Conservation (phyloP, 2,329 filamentous ascomycete species). For the Seiridium cupressi region DNA sequence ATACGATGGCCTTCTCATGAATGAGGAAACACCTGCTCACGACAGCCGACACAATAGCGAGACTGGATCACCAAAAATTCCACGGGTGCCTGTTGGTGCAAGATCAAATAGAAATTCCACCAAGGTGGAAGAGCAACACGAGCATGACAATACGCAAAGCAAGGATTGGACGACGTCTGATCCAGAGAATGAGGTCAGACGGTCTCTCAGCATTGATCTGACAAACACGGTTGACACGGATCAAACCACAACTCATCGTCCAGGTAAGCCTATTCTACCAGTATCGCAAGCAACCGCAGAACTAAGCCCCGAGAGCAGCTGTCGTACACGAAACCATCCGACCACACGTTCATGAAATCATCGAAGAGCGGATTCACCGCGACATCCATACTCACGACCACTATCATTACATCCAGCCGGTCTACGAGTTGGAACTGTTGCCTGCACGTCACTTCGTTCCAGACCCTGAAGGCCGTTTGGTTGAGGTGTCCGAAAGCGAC, state of each 20-base stretch:
- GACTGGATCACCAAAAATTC: too few relatives aligned
- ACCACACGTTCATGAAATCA: constrained; percentile 23
- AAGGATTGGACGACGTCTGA: too few relatives aligned
- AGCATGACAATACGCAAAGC: too few relatives aligned
- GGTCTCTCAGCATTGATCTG: background rate
- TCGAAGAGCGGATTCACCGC: constrained; percentile 28
- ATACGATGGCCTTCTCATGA: too few relatives aligned
- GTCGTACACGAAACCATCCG: constrained; percentile 30
- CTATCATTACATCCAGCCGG: constrained; percentile 28
- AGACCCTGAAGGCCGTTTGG: constrained; percentile 12
- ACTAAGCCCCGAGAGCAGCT: constrained; percentile 14
- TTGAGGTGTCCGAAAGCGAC: constrained; percentile 18
- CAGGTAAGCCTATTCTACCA: background rate
- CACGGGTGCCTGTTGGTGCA: too few relatives aligned
- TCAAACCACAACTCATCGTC: background rate
- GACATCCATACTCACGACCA: constrained; percentile 32
- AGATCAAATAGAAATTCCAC: too few relatives aligned
- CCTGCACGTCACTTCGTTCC: constrained; percentile 29
- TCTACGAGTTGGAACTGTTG: constrained; percentile 29
- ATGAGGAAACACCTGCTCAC: too few relatives aligned
- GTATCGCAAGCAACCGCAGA: background rate
- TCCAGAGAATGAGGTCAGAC: background rate
- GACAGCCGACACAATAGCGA: too few relatives aligned
- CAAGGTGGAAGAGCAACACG: too few relatives aligned
- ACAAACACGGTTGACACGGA: background rate